phyloP scores from a whole-genome alignment of 1,284 basidiomycete genomes.

The Trametes sp. region DNA sequence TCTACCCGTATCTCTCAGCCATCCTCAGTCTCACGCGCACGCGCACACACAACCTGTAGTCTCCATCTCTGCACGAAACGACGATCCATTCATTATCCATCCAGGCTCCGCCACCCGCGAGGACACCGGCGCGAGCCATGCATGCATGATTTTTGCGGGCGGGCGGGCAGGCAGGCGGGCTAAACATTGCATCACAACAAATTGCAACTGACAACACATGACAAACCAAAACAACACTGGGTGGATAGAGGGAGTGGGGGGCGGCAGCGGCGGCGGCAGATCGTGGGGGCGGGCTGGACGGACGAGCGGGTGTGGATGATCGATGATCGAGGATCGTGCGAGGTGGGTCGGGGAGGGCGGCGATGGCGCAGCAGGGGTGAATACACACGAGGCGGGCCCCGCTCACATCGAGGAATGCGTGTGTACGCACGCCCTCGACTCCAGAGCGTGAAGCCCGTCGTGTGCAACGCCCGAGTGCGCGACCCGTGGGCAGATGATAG shows the following conservation, averaged over 20 bases:
- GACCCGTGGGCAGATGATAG: conserved; percentile 3
- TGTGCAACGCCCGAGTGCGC: conserved; percentile 12
- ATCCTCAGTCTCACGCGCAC: background rate
- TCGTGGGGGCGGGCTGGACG: background rate
- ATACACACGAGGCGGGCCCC: conserved; percentile 16
- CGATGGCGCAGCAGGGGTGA: conserved; percentile 2
- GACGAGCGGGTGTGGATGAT: background rate
- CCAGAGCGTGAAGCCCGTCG: conserved; percentile 25
- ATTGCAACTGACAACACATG: conserved; percentile 39
- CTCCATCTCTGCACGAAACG: conserved; percentile 9
- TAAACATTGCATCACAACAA: conserved; percentile 41
- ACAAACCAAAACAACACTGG: conserved; percentile 37
- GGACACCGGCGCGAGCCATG: conserved; percentile 6
- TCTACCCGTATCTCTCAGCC: background rate
- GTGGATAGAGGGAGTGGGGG: conserved; percentile 3
- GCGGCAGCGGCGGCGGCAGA: conserved; percentile 2
- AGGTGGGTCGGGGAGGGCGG: conserved; percentile 6
- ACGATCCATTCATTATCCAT: conserved; percentile 8
- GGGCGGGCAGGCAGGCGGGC: conserved; percentile 5
- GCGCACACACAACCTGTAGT: conserved; percentile 1
- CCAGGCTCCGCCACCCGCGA: conserved; percentile 4
- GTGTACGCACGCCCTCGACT: conserved; percentile 31
- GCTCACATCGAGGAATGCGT: conserved; percentile 31
- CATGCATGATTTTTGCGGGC: conserved; percentile 14
- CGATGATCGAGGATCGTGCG: background rate